These are phyloP conservation scores for Tetradesmus lagerheimii DNA, from an alignment of 139 green algal species.

Conservation along the genomic window DNA sequence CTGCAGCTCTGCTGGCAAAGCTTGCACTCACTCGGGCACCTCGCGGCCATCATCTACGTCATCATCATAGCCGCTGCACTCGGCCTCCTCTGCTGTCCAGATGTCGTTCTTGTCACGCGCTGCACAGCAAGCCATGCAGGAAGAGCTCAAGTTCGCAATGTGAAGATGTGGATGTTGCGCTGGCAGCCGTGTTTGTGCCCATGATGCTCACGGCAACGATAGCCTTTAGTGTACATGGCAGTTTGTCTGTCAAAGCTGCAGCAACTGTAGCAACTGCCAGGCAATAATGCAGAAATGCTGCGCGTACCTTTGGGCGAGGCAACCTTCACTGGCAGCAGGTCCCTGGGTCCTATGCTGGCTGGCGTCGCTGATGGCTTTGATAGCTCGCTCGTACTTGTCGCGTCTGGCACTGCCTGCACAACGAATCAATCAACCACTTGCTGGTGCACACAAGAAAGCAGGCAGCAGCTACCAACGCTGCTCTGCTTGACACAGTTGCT, in stretches of 20 bases:
- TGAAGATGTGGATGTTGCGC: too few species aligned
- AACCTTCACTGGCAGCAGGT: constrained; percentile 67
- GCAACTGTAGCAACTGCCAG: neutral
- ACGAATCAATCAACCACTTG: neutral
- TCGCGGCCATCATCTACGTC: constrained; percentile 66
- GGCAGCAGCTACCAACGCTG: neutral
- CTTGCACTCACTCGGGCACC: constrained; percentile 55
- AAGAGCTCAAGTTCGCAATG: neutral
- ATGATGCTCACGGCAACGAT: too few species aligned
- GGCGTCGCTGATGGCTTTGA: constrained; percentile 40
- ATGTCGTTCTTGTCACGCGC: constrained; percentile 67
- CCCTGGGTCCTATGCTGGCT: constrained; percentile 60
- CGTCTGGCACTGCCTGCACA: constrained; percentile 10
- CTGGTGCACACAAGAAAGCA: neutral
- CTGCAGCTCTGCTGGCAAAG: neutral
- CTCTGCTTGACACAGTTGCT: neutral
- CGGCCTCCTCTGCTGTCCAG: constrained; percentile 48
- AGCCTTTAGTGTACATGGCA: neutral
- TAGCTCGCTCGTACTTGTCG: neutral
- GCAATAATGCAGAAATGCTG: neutral
- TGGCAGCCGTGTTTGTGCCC: too few species aligned
- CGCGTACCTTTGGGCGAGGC: constrained; percentile 57
- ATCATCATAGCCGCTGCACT: neutral
- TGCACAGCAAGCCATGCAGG: constrained; percentile 21
- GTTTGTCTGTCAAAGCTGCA: neutral